Evolutionary conservation across 495 filamentous ascomycete genomes (phyloP).

Genomic region (Pyrenula aspistea): DNA sequence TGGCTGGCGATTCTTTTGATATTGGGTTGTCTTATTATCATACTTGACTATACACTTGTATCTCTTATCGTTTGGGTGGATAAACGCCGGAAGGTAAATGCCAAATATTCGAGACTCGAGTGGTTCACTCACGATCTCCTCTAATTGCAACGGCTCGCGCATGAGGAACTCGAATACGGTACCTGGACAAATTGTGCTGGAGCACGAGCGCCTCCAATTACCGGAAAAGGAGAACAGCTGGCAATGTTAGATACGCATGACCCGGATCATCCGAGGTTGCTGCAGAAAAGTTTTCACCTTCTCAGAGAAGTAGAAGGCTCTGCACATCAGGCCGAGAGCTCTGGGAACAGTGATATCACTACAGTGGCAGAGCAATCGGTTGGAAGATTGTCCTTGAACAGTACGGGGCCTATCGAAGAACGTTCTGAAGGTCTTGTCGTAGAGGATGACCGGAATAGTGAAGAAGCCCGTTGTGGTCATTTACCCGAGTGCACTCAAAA

Average conservation of each 20-base stretch:
- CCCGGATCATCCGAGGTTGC: slow-evolving; percentile 5
- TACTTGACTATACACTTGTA: not conserved
- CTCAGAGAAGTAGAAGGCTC: too few relatives aligned
- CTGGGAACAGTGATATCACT: too few relatives aligned
- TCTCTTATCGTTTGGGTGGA: not conserved
- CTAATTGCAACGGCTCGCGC: slow-evolving; percentile 7
- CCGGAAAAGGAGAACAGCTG: slow-evolving; percentile 1
- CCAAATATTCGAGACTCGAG: slow-evolving; percentile 2
- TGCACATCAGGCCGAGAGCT: too few relatives aligned
- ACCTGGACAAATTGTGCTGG: slow-evolving; percentile 3
- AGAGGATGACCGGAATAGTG: too few relatives aligned
- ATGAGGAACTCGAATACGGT: slow-evolving; percentile 4
- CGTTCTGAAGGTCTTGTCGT: too few relatives aligned
- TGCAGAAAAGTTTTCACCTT: too few relatives aligned
- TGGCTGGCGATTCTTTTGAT: slow-evolving; percentile 6
- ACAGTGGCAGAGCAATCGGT: too few relatives aligned
- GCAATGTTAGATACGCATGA: slow-evolving; percentile 2
- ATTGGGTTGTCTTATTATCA: slow-evolving; percentile 1
- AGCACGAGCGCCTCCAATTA: not conserved
- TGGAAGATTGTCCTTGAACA: too few relatives aligned
- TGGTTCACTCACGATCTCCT: slow-evolving; percentile 5
- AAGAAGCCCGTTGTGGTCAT: too few relatives aligned
- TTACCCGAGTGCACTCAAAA: too few relatives aligned
- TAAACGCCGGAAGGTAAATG: not conserved
- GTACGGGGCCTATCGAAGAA: too few relatives aligned